Percentiles rank a stretch among this genome's conserved stretches.
phyloP scores from a whole-genome alignment of 345 rosid species.

The Eucalyptus pauciflora region DNA sequence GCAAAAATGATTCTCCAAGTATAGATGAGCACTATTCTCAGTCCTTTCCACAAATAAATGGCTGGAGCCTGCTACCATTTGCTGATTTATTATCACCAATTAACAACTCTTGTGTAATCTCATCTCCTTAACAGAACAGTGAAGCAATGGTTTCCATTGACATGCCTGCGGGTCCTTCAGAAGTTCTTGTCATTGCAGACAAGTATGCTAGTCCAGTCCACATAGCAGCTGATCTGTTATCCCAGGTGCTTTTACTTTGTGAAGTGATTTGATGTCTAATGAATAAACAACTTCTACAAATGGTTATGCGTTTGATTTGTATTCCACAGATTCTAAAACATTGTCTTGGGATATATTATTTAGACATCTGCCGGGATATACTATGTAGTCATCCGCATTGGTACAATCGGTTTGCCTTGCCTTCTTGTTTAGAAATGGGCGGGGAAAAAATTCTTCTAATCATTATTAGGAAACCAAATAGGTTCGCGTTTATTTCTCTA shows the following conservation, averaged over 20 bases:
- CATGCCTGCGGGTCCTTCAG: slow-evolving; percentile 99
- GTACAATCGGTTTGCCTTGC: too few species aligned
- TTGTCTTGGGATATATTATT: too few species aligned
- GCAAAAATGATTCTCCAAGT: slow-evolving; percentile 97
- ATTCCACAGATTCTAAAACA: too few species aligned
- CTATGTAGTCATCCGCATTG: too few species aligned
- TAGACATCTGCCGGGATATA: too few species aligned
- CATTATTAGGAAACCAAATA: too few species aligned
- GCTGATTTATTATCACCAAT: not conserved
- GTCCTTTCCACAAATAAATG: not conserved
- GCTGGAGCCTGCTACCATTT: not conserved
- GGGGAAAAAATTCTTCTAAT: too few species aligned
- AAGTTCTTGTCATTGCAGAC: slow-evolving; percentile 90
- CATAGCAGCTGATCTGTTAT: slow-evolving; percentile 89
- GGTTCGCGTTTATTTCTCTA: too few species aligned
- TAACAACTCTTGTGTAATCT: not conserved
- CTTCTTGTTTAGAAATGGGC: too few species aligned
- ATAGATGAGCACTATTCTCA: not conserved
- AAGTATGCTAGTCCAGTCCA: slow-evolving; percentile 69
- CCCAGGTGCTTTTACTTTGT: slow-evolving; percentile 45
- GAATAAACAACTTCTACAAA: too few species aligned
- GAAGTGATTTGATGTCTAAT: not conserved
- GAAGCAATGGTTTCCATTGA: slow-evolving; percentile 99
- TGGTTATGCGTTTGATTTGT: too few species aligned
- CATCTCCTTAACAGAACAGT: slow-evolving; percentile 50